phyloP scores from a whole-genome alignment of 2,329 filamentous ascomycete species.

The Aspergillus nomiae region DNA sequence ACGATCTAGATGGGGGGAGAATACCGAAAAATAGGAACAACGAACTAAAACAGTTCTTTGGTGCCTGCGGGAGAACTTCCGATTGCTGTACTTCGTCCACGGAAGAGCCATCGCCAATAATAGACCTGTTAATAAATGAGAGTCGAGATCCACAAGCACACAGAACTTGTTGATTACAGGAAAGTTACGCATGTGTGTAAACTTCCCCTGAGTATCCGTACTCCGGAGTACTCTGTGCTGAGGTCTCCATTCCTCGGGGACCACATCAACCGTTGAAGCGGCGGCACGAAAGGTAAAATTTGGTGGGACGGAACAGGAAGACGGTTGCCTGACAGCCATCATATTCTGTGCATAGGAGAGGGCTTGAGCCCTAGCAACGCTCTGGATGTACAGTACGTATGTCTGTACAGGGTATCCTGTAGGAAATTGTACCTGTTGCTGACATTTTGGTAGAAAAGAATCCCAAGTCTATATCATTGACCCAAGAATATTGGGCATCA shows the following conservation, averaged over 20 bases:
- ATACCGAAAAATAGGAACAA: background rate
- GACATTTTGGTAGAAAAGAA: too few relatives aligned
- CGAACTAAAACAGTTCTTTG: background rate
- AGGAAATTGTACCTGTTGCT: too few relatives aligned
- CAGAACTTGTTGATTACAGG: background rate
- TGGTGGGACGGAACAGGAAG: background rate
- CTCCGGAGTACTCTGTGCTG: background rate
- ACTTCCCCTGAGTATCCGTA: background rate
- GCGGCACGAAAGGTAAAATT: background rate
- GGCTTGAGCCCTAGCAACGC: background rate
- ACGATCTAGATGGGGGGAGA: background rate
- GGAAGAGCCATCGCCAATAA: background rate
- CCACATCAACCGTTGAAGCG: background rate
- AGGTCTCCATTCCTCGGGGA: background rate
- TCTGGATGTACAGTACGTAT: background rate
- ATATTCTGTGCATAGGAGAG: background rate
- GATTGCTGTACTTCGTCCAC: background rate
- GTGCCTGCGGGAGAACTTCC: background rate
- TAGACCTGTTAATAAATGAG: background rate
- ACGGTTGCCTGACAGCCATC: background rate
- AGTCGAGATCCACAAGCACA: background rate
- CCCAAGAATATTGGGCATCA: background rate
- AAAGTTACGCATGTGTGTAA: background rate
- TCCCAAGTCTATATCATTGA: background rate
- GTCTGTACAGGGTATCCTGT: too few relatives aligned